These are phyloP conservation scores for Fusarium sororula DNA, from an alignment of 2,329 filamentous ascomycete genomes.

Conservation along the genomic window DNA sequence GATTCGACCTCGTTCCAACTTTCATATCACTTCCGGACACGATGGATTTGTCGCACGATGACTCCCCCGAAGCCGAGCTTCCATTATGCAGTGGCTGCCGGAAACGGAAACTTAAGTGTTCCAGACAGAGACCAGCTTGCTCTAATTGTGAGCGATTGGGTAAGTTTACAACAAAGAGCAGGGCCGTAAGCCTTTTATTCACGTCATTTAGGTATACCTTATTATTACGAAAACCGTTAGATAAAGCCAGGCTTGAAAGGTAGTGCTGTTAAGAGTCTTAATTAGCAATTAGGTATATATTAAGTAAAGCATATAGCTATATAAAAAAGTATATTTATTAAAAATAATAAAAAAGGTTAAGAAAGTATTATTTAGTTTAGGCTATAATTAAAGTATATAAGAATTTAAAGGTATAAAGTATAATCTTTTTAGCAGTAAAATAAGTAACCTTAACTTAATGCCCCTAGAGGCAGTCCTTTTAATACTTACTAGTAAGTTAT, in stretches of 20 bases:
- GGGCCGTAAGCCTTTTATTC: background rate
- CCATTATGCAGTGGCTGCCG: slow-evolving; percentile 21
- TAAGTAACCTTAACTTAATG: too few species aligned
- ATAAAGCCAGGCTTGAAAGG: background rate
- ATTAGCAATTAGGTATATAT: background rate
- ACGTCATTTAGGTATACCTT: background rate
- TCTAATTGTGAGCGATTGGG: background rate
- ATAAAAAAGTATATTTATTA: background rate
- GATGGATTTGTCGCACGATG: background rate
- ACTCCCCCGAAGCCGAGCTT: slow-evolving; percentile 5
- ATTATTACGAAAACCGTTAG: background rate
- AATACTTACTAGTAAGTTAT: too few species aligned
- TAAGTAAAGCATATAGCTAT: background rate
- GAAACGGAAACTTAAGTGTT: slow-evolving; percentile 29
- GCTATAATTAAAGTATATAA: background rate
- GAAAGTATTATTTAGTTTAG: background rate
- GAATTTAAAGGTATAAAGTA: too few species aligned
- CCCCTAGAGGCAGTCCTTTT: too few species aligned
- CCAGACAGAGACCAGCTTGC: slow-evolving; percentile 12
- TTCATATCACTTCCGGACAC: background rate
- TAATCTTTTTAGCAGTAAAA: too few species aligned
- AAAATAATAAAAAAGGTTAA: background rate
- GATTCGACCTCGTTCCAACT: background rate
- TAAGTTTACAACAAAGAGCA: background rate
- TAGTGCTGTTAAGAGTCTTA: background rate